These are phyloP conservation scores for Arthrobotrys sinensis DNA, from an alignment of 2,329 filamentous ascomycete genomes.

Conservation along the genomic window DNA sequence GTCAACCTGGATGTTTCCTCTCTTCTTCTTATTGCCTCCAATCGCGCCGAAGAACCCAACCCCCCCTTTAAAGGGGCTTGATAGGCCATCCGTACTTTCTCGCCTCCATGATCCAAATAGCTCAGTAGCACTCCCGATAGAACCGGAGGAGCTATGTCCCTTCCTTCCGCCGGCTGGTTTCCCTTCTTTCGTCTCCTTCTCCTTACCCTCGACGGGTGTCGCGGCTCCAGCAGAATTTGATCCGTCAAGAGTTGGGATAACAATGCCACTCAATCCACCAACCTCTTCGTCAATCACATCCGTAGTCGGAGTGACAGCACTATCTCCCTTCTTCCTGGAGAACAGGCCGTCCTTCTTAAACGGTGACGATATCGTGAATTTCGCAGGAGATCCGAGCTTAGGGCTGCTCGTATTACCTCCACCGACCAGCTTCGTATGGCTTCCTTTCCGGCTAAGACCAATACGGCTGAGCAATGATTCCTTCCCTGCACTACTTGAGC, in stretches of 20 bases:
- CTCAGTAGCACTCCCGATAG: conserved; percentile 50
- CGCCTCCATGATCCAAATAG: conserved; percentile 53
- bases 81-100: conserved; percentile 50
- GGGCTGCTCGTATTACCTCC: conserved; percentile 50
- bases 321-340: conserved; percentile 61
- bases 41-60: conserved; percentile 55
- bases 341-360: conserved; percentile 64
- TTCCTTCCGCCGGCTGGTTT: conserved; percentile 39
- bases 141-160: conserved; percentile 49
- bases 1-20: conserved; percentile 53
- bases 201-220: conserved; percentile 28
- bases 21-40: conserved; percentile 61
- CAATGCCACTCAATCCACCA: conserved; percentile 41
- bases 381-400: conserved; percentile 63
- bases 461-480: conserved; percentile 62
- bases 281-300: conserved; percentile 57
- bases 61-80: conserved; percentile 57
- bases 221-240: neutral
- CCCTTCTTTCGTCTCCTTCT: conserved; percentile 36
- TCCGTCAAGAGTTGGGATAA: conserved; percentile 35
- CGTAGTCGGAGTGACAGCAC: conserved; percentile 46
- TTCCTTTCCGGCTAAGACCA: conserved; percentile 62
- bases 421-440: conserved; percentile 60
- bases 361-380: conserved; percentile 64
- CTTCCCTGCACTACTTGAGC: conserved; percentile 54